Evolutionary conservation across 2,329 filamentous ascomycete species (phyloP), one percentile per base, ranked within the genome.

Genomic region (Cytospora leucostoma): DNA sequence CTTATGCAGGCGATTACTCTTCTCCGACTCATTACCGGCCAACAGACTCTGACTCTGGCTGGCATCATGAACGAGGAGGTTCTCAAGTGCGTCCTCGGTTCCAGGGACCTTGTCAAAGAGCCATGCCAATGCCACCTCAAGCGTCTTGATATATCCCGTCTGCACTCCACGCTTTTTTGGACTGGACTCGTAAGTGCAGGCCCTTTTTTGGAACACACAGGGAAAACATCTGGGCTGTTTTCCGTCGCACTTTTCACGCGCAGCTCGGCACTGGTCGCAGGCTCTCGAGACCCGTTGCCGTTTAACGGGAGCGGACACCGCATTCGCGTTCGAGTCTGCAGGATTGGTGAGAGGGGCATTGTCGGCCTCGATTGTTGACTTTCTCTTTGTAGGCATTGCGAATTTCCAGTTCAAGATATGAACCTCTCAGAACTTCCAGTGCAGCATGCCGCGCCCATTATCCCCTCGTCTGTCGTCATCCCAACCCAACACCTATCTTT

Each of bases 91-190:
- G 58, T 80, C 78, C 72, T 91, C 88, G 55, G 80, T 82, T 11
- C 82, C 84, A 15, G 84, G 80, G 40, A 86, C 81, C 61, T 84
- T 83, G 64, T 85, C 82, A 65, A 91, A 88, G 1, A 90, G 76
- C 79, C 87, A 87, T 13, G 87, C 88, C 61, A 90, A 79, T 11
- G 88, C 83, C 51, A 90, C 74, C 73, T 93, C 90, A 19, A 93
- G 78, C 0, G 88, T 89, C 38, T 89, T 84, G 61, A 93, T 88
- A 71, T 93, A 92, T 17, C 91, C 90, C n/a, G 90, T 90, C 69
- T 90, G 90, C 12, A 93, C 85, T 4, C 91, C 90, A 67, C 90
- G 82, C 73, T 92, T 92, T 75, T 91, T 92, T 8, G 88, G 86
- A 60, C 86, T 87, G 60, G 88, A 83, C 66, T 89, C 86, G 73